Conservation (phyloP, 306 rosid species). For the Castanea crenata region DNA sequence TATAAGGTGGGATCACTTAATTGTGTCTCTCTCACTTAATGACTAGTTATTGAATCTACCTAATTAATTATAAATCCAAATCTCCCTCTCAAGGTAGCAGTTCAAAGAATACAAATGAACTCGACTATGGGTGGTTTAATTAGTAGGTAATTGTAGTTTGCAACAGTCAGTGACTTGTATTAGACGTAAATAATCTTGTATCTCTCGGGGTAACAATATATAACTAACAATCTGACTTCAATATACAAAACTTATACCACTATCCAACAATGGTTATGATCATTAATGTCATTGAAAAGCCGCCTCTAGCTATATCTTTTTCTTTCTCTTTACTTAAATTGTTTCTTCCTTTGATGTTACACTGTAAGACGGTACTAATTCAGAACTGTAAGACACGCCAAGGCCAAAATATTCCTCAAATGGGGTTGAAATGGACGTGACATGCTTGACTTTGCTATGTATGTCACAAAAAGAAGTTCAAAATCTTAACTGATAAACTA, state of each 20-base stretch:
- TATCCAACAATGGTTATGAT: conserved; percentile 9
- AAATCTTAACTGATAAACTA: neutral
- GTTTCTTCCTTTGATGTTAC: conserved; percentile 28
- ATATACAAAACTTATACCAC: no score
- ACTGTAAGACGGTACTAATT: conserved; percentile 4
- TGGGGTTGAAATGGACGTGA: conserved; percentile 29
- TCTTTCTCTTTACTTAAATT: neutral
- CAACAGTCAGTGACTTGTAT: conserved; percentile 37
- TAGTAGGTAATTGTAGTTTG: conserved; percentile 24
- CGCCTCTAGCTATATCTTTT: neutral
- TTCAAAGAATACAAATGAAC: conserved; percentile 21
- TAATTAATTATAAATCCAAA: neutral
- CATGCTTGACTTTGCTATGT: conserved; percentile 37
- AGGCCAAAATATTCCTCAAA: neutral
- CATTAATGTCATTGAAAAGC: conserved; percentile 14
- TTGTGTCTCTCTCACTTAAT: neutral
- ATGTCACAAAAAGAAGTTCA: neutral
- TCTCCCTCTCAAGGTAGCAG: conserved; percentile 22
- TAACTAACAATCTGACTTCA: conserved; percentile 30
- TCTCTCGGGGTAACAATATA: conserved; percentile 23
- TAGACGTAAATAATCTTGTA: conserved; percentile 40
- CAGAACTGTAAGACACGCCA: conserved; percentile 16
- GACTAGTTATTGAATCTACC: conserved; percentile 15
- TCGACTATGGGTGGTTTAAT: conserved; percentile 32
- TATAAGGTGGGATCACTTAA: neutral